Conservation (phyloP, 495 filamentous ascomycete genomes). For the Lasiosphaeria miniovina region DNA sequence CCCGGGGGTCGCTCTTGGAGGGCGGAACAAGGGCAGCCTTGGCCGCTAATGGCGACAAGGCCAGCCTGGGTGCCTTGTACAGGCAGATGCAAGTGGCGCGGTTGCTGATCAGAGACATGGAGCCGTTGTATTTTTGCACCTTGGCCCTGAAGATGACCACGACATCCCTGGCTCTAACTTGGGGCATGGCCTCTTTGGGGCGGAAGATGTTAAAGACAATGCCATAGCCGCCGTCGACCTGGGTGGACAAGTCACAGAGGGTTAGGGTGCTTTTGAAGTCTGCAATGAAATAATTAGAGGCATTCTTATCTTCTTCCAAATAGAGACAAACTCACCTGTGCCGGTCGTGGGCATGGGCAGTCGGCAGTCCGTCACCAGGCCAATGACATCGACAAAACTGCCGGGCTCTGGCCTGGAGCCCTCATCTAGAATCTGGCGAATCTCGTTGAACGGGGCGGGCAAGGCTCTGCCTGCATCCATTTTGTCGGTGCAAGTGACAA, state of each 20-base stretch:
- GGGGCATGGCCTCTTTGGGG: conserved; percentile 37
- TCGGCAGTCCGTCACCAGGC: conserved; percentile 48
- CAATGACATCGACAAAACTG: conserved; percentile 45
- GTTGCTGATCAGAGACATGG: conserved; percentile 40
- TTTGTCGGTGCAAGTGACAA: no score
- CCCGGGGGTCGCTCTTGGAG: conserved; percentile 4
- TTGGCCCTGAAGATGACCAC: conserved; percentile 41
- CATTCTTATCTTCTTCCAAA: not conserved
- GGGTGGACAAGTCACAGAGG: conserved; percentile 39
- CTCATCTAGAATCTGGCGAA: conserved; percentile 34
- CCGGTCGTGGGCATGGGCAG: conserved; percentile 40
- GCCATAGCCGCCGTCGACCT: conserved; percentile 23
- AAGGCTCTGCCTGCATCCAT: conserved; percentile 8
- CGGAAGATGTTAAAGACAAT: conserved; percentile 45
- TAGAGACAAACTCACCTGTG: conserved; percentile 34
- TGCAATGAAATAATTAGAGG: conserved; percentile 19
- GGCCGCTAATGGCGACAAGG: conserved; percentile 35
- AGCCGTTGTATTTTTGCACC: conserved; percentile 24
- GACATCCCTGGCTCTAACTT: conserved; percentile 37
- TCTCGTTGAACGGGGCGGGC: conserved; percentile 29
- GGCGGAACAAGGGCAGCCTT: conserved; percentile 24
- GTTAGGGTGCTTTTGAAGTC: conserved; percentile 42
- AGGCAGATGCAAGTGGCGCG: conserved; percentile 34
- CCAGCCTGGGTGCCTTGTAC: conserved; percentile 39
- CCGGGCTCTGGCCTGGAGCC: conserved; percentile 13